These are phyloP conservation scores for Eucalyptus marginata DNA, from an alignment of 345 rosid species.

Conservation along the genomic window DNA sequence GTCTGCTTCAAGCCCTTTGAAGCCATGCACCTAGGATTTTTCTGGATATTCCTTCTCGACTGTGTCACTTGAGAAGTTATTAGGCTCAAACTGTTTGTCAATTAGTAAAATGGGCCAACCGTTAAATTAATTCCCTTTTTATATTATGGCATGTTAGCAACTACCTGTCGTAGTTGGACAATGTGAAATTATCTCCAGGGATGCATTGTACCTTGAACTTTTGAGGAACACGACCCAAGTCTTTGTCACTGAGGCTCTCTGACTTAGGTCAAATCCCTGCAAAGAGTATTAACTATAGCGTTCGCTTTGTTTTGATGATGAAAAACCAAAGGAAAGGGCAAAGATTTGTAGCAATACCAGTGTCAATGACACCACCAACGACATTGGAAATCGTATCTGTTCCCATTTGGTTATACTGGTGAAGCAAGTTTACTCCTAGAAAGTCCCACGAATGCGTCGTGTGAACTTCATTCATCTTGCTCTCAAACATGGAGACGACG, in stretches of 20 bases:
- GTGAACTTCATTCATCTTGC: conserved; percentile 19
- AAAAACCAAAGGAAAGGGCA: not conserved
- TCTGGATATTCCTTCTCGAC: conserved; percentile 4
- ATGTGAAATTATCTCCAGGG: conserved; percentile 27
- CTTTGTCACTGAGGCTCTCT: conserved; percentile 21
- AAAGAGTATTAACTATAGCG: not conserved
- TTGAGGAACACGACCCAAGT: conserved; percentile 24
- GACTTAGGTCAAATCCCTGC: conserved; percentile 45
- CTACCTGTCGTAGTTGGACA: conserved; percentile 20
- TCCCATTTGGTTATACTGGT: not conserved
- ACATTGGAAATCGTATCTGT: conserved; percentile 1
- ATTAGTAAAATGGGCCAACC: not conserved
- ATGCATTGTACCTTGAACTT: conserved; percentile 33
- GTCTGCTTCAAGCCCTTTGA: conserved; percentile 25
- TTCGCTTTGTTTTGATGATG: not conserved
- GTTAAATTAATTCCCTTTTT: not conserved
- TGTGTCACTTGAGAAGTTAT: not conserved
- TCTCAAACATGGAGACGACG: conserved; percentile 24
- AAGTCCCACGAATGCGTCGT: conserved; percentile 39
- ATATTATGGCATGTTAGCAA: not conserved
- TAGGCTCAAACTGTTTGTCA: not conserved
- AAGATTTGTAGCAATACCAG: conserved; percentile 7
- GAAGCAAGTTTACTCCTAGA: conserved; percentile 8
- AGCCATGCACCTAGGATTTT: conserved; percentile 35
- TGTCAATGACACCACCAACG: conserved; percentile 32